Evolutionary conservation across 1,284 basidiomycete genomes (phyloP), one percentile per base, ranked within the genome.

Genomic region (Schizophyllum amplum): DNA sequence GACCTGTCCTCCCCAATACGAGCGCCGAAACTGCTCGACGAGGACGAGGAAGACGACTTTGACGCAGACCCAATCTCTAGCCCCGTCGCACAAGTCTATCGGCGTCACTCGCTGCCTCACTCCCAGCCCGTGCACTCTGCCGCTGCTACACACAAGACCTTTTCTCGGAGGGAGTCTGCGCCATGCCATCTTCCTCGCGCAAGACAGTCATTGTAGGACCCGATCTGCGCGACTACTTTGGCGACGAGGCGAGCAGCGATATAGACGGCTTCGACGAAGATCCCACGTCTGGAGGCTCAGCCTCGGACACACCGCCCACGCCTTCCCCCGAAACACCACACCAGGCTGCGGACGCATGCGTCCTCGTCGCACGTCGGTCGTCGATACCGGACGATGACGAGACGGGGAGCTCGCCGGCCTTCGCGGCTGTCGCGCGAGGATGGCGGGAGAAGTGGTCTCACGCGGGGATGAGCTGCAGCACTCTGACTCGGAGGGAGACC

Each of bases 1-100:
- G 84, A 86, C 42, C 64, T 87, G 25, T 86, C 83, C 51, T 89
- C 87, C 20, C 87, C 87, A 20, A 58, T 74, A 42, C 72, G 73
- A 13, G 52, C 59, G 13, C 61, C n/a, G n/a, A n/a, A n/a, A n/a
- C n/a, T n/a, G n/a, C n/a, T n/a, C n/a, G n/a, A n/a, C n/a, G n/a
- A n/a, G n/a, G 63, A 22, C 61, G 65, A 63, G 20, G 68, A n/a
- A 26, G 50, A 71, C 50, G 79, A 83, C 57, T 80, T 83, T 61
- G 82, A 74, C 47, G 78, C 75, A 25, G 86, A 87, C 55, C 64
- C 75, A 24, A 66, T 87, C 48, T 86, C 86, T 20, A 87, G 86
- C 67, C 86, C 86, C 27, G 33, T 67, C 73, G 4, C 72, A 74
- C 47, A 65, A 57, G 42, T 55, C 60, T 23, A 67, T 9, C 33